A percentile compares a stretch with the other conserved stretches of the same genome.
Evolutionary conservation across 129 eudicot genomes (phyloP).

Genomic region (Smallanthus sonchifolius): DNA sequence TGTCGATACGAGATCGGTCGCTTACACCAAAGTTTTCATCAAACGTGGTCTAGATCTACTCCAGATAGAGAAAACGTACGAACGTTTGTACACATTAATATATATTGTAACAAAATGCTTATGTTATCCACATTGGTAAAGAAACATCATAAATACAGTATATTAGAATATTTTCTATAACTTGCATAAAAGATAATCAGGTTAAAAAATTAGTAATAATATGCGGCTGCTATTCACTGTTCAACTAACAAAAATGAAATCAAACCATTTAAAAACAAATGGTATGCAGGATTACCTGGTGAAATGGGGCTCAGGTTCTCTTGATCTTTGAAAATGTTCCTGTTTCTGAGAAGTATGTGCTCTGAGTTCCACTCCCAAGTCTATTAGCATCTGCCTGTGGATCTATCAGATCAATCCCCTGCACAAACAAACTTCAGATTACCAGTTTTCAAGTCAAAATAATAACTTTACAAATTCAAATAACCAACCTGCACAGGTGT

Average conservation of each 20-base stretch:
- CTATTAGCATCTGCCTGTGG: slow-evolving; percentile 87
- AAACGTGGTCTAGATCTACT: not conserved
- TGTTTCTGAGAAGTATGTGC: slow-evolving; percentile 89
- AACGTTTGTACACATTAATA: not conserved
- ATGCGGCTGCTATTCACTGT: not conserved
- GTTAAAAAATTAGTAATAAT: not conserved
- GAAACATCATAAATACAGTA: not conserved
- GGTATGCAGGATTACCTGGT: not conserved
- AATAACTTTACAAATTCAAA: not conserved
- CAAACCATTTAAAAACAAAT: not conserved
- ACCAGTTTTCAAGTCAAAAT: not conserved
- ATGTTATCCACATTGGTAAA: not conserved
- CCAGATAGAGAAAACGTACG: not conserved
- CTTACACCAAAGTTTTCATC: slow-evolving; percentile 29
- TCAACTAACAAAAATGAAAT: not conserved
- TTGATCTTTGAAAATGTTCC: slow-evolving; percentile 94
- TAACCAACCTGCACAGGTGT: slow-evolving; percentile 84
- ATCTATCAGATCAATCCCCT: slow-evolving; percentile 89
- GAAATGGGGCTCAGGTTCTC: slow-evolving; percentile 34
- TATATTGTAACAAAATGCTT: slow-evolving; percentile 6
- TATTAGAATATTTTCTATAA: no score
- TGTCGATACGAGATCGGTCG: slow-evolving; percentile 44
- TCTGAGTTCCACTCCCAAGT: slow-evolving; percentile 88
- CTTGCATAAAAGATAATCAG: not conserved
- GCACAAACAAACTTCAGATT: slow-evolving; percentile 7